A percentile compares a stretch with the other conserved stretches of the same genome.
Evolutionary conservation across 441 rosid genomes (phyloP).

Genomic region (Monsonia emarginata): DNA sequence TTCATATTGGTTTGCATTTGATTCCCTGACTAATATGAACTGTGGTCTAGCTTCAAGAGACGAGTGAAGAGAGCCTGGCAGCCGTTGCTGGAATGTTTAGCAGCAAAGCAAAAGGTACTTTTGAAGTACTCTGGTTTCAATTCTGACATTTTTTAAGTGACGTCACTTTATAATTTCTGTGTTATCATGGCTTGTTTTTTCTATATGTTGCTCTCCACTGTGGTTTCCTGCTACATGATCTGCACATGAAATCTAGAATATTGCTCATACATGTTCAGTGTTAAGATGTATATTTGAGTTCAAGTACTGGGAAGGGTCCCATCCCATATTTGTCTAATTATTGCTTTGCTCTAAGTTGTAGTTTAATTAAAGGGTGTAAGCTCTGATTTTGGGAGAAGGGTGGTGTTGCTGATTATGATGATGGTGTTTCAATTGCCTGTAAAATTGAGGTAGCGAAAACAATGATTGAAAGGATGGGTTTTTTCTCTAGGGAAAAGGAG

Average conservation of each 20-base stretch:
- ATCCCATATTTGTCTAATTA: neutral
- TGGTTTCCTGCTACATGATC: neutral
- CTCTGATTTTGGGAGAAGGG: neutral
- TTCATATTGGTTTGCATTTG: neutral
- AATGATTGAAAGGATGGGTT: neutral
- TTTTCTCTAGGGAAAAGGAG: neutral
- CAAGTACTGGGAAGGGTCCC: neutral
- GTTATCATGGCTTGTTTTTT: neutral
- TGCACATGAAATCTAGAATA: slow-evolving; percentile 5
- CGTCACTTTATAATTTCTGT: neutral
- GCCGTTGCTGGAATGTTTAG: slow-evolving; percentile 99
- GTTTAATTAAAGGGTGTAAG: neutral
- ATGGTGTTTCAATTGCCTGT: neutral
- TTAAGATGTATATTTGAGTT: slow-evolving; percentile 3
- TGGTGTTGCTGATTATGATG: neutral
- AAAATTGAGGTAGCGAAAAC: neutral
- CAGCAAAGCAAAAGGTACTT: slow-evolving; percentile 96
- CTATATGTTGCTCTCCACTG: neutral
- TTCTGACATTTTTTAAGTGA: neutral
- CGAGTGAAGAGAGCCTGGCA: slow-evolving; percentile 92
- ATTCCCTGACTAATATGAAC: slow-evolving; percentile 18
- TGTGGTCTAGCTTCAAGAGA: slow-evolving; percentile 62
- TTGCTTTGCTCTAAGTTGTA: neutral
- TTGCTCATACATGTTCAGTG: neutral
- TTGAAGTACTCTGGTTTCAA: slow-evolving; percentile 16